These are phyloP conservation scores for Phellopilus nigrolimitatus DNA, from an alignment of 1,284 basidiomycete species.

Conservation along the genomic window DNA sequence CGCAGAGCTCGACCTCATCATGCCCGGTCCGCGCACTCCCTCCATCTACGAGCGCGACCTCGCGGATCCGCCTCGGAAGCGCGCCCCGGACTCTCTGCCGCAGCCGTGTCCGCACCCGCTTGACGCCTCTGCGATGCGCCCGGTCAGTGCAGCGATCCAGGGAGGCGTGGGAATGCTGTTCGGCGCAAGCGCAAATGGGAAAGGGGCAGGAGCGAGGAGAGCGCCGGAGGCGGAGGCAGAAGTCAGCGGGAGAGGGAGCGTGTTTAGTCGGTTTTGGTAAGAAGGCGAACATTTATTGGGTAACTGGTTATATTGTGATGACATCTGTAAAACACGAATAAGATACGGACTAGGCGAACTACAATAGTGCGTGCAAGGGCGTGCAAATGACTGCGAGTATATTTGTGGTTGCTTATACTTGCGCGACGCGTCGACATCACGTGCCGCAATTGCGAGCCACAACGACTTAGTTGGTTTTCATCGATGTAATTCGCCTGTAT, in stretches of 20 bases:
- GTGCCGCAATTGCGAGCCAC: too few species aligned
- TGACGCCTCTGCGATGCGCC: conserved; percentile 66
- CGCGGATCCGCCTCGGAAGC: conserved; percentile 48
- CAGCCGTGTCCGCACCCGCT: conserved; percentile 75
- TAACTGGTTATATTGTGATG: too few species aligned
- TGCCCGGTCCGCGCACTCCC: conserved; percentile 48
- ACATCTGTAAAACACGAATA: too few species aligned
- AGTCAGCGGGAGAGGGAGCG: conserved; percentile 43
- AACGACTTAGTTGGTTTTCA: too few species aligned
- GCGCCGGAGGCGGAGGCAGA: conserved; percentile 21
- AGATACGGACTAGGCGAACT: too few species aligned
- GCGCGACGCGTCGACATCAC: too few species aligned
- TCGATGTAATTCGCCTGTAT: too few species aligned
- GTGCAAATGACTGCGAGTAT: too few species aligned
- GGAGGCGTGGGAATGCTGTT: conserved; percentile 62
- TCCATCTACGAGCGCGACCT: conserved; percentile 74
- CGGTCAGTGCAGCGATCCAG: conserved; percentile 69
- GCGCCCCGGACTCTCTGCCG: conserved; percentile 50
- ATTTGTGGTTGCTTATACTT: too few species aligned
- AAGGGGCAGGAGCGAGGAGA: too few species aligned
- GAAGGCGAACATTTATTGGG: too few species aligned
- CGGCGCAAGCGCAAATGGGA: conserved; percentile 36
- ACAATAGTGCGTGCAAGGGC: too few species aligned
- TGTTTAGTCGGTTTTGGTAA: conserved; percentile 65
- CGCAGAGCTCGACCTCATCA: conserved; percentile 6